Evolutionary conservation across 1,139 yeast species (phyloP).

Genomic region (Spathaspora sp.): DNA sequence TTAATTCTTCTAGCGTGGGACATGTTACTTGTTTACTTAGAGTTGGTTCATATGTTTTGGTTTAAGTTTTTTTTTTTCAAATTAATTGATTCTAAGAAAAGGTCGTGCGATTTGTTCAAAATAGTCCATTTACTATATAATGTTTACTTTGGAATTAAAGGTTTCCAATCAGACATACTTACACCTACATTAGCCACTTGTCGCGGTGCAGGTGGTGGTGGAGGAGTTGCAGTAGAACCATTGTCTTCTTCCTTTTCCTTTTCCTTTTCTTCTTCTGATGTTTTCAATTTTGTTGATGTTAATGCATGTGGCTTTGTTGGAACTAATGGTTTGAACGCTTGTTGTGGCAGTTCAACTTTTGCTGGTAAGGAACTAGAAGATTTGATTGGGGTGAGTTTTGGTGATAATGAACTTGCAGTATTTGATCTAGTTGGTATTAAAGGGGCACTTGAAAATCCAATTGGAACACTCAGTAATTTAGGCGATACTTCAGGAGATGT

Average conservation of each 20-base stretch:
- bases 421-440: conserved; percentile 39
- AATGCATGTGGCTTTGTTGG: conserved; percentile 37
- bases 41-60: neutral
- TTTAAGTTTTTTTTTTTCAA: neutral
- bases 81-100: neutral
- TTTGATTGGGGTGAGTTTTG: conserved; percentile 7
- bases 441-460: conserved; percentile 42
- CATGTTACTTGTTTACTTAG: conserved; percentile 10
- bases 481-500: conserved; percentile 21
- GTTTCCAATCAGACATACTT: conserved; percentile 58
- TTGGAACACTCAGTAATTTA: conserved; percentile 29
- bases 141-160: conserved; percentile 45
- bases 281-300: conserved; percentile 16
- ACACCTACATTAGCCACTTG: conserved; percentile 13
- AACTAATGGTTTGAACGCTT: conserved; percentile 29
- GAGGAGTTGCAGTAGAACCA: conserved; percentile 19
- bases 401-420: conserved; percentile 16
- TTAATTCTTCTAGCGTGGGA: conserved; percentile 38
- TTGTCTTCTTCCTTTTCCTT: too few species aligned
- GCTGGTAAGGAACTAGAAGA: conserved; percentile 14
- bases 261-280: neutral
- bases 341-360: conserved; percentile 6
- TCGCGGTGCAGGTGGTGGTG: conserved; percentile 30
- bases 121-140: neutral
- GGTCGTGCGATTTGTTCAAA: neutral